Conservation (phyloP, 495 filamentous ascomycete genomes). For the Aspergillus mulundensis region DNA sequence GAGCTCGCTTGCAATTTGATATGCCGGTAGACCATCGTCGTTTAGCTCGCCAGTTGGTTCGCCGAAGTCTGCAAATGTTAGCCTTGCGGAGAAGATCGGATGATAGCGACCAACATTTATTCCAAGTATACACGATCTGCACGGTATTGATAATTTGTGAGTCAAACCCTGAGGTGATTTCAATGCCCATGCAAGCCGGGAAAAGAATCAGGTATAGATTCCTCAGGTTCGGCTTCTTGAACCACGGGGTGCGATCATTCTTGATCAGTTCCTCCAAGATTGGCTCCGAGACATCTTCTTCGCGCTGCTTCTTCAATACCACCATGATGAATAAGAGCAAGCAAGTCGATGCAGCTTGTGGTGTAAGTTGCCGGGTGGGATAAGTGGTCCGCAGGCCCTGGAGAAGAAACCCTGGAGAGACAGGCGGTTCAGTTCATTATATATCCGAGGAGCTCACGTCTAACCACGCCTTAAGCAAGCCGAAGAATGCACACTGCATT, state of each 20-base stretch:
- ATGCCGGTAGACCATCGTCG: slow-evolving; percentile 16
- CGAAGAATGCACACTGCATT: background rate
- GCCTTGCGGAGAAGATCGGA: background rate
- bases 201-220: slow-evolving; percentile 58
- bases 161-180: slow-evolving; percentile 70
- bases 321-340: slow-evolving; percentile 16
- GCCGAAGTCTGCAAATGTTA: slow-evolving; percentile 30
- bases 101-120: slow-evolving; percentile 42
- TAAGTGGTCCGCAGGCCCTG: too few relatives aligned
- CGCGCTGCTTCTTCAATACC: slow-evolving; percentile 24
- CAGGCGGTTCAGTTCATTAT: background rate
- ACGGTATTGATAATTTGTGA: slow-evolving; percentile 68
- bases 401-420: background rate
- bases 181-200: slow-evolving; percentile 64
- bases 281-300: slow-evolving; percentile 30
- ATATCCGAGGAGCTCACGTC: slow-evolving; percentile 4
- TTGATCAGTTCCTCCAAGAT: slow-evolving; percentile 22
- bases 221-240: slow-evolving; percentile 59
- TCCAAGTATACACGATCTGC: slow-evolving; percentile 57
- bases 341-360: background rate
- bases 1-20: slow-evolving; percentile 21
- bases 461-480: background rate
- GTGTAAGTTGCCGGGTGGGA: background rate
- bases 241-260: slow-evolving; percentile 44
- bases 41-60: slow-evolving; percentile 21